Evolutionary conservation across 805 yeast genomes (phyloP).

Genomic region (Ascoidea rubescens): DNA sequence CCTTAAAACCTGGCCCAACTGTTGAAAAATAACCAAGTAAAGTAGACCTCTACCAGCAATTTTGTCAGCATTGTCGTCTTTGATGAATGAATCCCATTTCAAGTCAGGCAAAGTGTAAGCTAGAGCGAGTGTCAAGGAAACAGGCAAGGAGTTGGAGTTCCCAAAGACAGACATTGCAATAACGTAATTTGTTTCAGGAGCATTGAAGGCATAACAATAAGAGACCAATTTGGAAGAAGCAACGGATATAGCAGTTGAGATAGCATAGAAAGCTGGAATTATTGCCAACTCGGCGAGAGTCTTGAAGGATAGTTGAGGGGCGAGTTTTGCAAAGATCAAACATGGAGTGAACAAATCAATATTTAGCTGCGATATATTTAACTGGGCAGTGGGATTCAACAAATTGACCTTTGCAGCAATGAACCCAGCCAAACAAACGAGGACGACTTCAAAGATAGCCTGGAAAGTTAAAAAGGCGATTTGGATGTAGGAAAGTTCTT

Average conservation of each 20-base stretch:
- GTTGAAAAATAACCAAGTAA: constrained; percentile 65
- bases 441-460: constrained; percentile 82
- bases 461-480: constrained; percentile 62
- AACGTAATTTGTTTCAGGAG: constrained; percentile 76
- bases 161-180: constrained; percentile 97
- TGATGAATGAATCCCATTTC: constrained; percentile 62
- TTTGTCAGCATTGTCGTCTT: constrained; percentile 50
- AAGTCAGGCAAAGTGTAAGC: constrained; percentile 65
- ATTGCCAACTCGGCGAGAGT: constrained; percentile 70
- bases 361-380: constrained; percentile 59
- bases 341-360: constrained; percentile 94
- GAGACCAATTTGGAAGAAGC: constrained; percentile 45
- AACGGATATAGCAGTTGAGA: constrained; percentile 69
- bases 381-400: constrained; percentile 61
- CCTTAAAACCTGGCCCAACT: constrained; percentile 67
- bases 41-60: constrained; percentile 70
- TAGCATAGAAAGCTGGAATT: constrained; percentile 73
- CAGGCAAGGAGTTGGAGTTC: constrained; percentile 89
- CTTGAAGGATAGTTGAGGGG: constrained; percentile 50
- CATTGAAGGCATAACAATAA: constrained; percentile 40
- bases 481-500: constrained; percentile 15
- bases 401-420: constrained; percentile 66
- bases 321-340: constrained; percentile 75
- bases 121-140: constrained; percentile 70
- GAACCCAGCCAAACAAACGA: constrained; percentile 78